Conservation (phyloP, 108 stramenopile genomes). For the Nitzschia putrida region DNA sequence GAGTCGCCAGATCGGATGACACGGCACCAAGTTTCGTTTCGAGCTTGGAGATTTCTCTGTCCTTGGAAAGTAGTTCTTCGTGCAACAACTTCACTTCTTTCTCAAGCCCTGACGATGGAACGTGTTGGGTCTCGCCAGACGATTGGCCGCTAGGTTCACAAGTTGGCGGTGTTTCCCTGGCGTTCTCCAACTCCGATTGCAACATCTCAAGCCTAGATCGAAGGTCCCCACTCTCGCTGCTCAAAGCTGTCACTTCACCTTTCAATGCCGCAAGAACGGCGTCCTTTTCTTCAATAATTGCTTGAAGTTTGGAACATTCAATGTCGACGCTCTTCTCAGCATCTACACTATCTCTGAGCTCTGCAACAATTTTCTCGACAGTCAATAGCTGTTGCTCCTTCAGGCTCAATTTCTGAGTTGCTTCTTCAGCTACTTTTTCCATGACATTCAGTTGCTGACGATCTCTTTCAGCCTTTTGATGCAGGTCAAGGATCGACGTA, state of each 20-base stretch:
- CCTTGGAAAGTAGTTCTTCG: conserved; percentile 21
- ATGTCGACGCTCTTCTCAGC: neutral
- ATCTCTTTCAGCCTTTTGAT: conserved; percentile 9
- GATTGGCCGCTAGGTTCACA: conserved; percentile 31
- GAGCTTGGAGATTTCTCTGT: conserved; percentile 38
- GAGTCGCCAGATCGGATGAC: neutral
- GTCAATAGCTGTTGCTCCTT: neutral
- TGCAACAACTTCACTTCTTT: conserved; percentile 31
- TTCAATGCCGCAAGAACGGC: neutral
- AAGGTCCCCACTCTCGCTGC: neutral
- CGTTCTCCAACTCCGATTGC: conserved; percentile 9
- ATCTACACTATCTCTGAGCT: conserved; percentile 10
- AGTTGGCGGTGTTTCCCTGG: conserved; percentile 1
- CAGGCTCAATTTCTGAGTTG: neutral
- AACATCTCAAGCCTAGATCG: conserved; percentile 1
- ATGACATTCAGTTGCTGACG: conserved; percentile 15
- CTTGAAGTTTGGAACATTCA: conserved; percentile 1
- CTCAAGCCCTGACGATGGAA: conserved; percentile 13
- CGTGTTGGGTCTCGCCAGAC: conserved; percentile 17
- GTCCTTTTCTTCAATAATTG: neutral
- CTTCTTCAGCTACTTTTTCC: conserved; percentile 25
- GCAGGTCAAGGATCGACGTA: conserved; percentile 13
- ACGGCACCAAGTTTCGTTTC: conserved; percentile 34
- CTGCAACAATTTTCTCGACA: neutral
- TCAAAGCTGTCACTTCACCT: neutral